Evolutionary conservation across 208 protist species (phyloP).

Genomic region (Acanthamoeba castellanii): DNA sequence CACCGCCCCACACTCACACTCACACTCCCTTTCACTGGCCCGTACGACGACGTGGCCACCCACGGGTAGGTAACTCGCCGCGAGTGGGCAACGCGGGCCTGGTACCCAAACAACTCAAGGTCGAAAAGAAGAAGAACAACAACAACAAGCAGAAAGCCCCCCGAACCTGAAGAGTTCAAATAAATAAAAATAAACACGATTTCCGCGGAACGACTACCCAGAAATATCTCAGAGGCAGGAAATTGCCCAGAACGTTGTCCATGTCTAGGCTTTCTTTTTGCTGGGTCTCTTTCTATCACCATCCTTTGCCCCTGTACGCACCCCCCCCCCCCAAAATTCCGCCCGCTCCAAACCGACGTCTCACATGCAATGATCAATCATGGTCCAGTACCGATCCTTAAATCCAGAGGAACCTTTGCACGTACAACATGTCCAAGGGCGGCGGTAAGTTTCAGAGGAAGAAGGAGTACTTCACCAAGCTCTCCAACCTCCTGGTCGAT

Average conservation of each 20-base stretch:
- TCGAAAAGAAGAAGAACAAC: not conserved
- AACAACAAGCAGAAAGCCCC: not conserved
- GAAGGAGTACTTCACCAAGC: conserved; percentile 93
- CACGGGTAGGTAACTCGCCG: not conserved
- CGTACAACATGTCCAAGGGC: conserved; percentile 71
- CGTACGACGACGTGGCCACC: too few relatives aligned
- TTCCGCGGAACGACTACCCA: too few relatives aligned
- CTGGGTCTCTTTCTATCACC: not conserved
- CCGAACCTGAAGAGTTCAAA: not conserved
- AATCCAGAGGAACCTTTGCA: conserved; percentile 62
- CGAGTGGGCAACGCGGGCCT: conserved; percentile 38
- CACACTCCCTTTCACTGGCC: too few relatives aligned
- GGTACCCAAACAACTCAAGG: conserved; percentile 68
- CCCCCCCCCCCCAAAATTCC: not conserved
- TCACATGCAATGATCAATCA: not conserved
- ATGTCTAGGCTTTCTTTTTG: not conserved
- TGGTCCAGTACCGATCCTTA: conserved; percentile 50
- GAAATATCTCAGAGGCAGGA: not conserved
- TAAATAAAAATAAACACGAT: not conserved
- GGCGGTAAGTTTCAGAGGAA: conserved; percentile 81
- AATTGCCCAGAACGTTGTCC: not conserved
- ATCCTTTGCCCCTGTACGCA: conserved; percentile 3
- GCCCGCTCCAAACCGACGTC: too few relatives aligned
- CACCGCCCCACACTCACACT: not conserved
- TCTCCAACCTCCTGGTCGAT: conserved; percentile 94